Evolutionary conservation across 352 stramenopile species (phyloP).

Genomic region (Phytophthora meadii): DNA sequence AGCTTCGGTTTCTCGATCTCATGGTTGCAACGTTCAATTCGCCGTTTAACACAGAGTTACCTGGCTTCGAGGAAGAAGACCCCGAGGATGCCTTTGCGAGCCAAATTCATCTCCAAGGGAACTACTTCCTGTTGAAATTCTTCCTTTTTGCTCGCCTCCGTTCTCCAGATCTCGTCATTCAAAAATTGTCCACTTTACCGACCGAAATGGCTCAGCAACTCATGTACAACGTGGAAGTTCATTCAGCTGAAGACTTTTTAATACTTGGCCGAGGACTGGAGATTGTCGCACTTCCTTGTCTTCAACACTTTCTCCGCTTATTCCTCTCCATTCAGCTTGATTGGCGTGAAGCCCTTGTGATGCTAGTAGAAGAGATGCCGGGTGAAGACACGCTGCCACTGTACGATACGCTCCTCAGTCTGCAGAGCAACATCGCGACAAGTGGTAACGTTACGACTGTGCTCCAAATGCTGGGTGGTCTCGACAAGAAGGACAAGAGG

Average conservation of each 20-base stretch:
- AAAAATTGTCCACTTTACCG: conserved; percentile 49
- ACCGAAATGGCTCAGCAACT: conserved; percentile 28
- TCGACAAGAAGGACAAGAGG: conserved; percentile 51
- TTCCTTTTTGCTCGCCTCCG: conserved; percentile 51
- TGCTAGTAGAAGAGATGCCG: conserved; percentile 56
- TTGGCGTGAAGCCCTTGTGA: conserved; percentile 40
- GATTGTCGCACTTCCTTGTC: conserved; percentile 23
- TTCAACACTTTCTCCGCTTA: conserved; percentile 44
- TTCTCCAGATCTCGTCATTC: conserved; percentile 49
- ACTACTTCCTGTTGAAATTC: conserved; percentile 50
- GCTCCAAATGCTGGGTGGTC: conserved; percentile 47
- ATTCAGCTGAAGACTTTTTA: conserved; percentile 42
- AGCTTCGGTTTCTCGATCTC: conserved; percentile 46
- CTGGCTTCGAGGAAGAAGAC: conserved; percentile 10
- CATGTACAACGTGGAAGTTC: conserved; percentile 34
- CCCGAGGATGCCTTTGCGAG: conserved; percentile 14
- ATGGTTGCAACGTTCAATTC: conserved; percentile 30
- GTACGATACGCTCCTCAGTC: conserved; percentile 52
- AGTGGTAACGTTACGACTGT: conserved; percentile 30
- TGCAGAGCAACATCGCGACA: conserved; percentile 7
- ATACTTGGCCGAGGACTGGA: conserved; percentile 58
- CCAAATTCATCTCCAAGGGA: conserved; percentile 2
- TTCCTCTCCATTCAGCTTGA: conserved; percentile 40
- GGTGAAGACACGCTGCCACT: conserved; percentile 38
- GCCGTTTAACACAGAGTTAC: conserved; percentile 6